These are phyloP conservation scores for Paxillus ammoniavirescens DNA, from an alignment of 768 basidiomycete species.

Conservation along the genomic window DNA sequence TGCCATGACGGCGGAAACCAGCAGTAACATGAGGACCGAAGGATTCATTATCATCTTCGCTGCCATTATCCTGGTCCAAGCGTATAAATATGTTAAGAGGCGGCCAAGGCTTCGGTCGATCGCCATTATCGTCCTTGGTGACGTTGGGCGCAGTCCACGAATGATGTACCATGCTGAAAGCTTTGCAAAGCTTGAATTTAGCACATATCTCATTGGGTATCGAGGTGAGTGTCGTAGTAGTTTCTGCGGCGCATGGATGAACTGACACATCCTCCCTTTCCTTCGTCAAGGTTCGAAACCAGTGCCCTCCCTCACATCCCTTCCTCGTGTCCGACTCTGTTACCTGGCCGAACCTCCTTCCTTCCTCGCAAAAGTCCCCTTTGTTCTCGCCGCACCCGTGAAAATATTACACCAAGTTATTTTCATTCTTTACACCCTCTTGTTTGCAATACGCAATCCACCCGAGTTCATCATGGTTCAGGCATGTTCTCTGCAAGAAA, in stretches of 20 bases:
- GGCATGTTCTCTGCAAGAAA: conserved; percentile 42
- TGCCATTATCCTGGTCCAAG: conserved; percentile 13
- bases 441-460: conserved; percentile 58
- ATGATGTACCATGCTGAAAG: conserved; percentile 99
- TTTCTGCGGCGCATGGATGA: background rate
- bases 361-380: conserved; percentile 54
- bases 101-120: conserved; percentile 57
- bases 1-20: conserved; percentile 3
- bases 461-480: conserved; percentile 90
- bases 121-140: conserved; percentile 91
- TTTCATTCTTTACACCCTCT: conserved; percentile 59
- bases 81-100: conserved; percentile 16
- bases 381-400: conserved; percentile 72
- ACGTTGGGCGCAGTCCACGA: conserved; percentile 92
- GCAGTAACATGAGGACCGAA: background rate
- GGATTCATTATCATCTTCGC: conserved; percentile 4
- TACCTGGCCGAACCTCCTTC: conserved; percentile 67
- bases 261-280: conserved; percentile 1
- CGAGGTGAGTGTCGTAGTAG: conserved; percentile 52
- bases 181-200: conserved; percentile 76
- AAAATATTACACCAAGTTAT: conserved; percentile 74
- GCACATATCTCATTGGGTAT: conserved; percentile 84
- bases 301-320: conserved; percentile 65
- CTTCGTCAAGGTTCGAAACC: conserved; percentile 65
- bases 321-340: conserved; percentile 61